Evolutionary conservation across 192 early-diverging fungal genomes (phyloP), one percentile per base, ranked within the genome.

Genomic region (Linderina pennispora): DNA sequence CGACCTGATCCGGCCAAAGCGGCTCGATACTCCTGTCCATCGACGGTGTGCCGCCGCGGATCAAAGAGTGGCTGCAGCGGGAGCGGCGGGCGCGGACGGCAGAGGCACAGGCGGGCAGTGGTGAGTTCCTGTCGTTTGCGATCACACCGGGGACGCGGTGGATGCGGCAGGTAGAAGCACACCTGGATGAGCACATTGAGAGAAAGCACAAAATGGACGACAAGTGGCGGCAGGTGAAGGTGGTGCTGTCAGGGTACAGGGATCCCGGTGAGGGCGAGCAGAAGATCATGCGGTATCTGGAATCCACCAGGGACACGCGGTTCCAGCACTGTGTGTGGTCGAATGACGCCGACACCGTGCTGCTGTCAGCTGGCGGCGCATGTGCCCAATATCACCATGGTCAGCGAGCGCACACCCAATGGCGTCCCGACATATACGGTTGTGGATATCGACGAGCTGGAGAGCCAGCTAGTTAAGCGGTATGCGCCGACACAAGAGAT

Each of bases 231-330:
- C 62, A 80, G 18, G 74, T 97, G 23, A 79, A 90, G 50, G 83
- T 99, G 19, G 77, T 99, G 24, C 65, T 98, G 1, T 97, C 94
- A 15, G 96, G 93, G 20, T 85, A 85, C 13, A 78, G 79, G 23
- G 92, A 92, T 6, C 92, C 94, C 4, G 96, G 96, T 35, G 96
- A 99, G 63, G 96, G 96, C 25, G 96, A 99, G 63, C 96, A 99
- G 55, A 99, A 99, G 68, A 96, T 99, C 46, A 94, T 97, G 89
- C 90, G 91, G 52, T 97, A 86, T 40, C 86, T 99, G 40, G 82
- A 94, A 17, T 59, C 77, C 7, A 15, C 2, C 11, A 26, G 22
- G 0, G 36, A 8, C 31, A 78, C 72, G 8, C 76, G 80, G 36
- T 65, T 75, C 6, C 82, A 79, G 23, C 90, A 93, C 43, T 88